Conservation (phyloP, 2,329 filamentous ascomycete species). For the Drechmeria coniospora region DNA sequence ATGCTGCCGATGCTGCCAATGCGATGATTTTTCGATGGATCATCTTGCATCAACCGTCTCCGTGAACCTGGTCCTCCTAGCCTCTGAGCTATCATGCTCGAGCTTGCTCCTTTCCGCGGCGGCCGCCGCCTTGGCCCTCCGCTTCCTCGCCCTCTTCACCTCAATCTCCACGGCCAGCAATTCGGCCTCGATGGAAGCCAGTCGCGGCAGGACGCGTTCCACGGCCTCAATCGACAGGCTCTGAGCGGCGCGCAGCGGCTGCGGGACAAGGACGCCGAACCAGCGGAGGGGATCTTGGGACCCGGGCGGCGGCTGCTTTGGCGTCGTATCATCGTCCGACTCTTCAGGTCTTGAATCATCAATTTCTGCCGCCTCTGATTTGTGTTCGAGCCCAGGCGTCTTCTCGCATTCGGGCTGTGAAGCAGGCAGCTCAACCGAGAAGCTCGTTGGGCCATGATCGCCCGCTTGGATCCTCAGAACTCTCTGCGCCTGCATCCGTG, state of each 20-base stretch:
- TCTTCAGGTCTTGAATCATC: neutral
- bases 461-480: constrained; percentile 17
- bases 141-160: constrained; percentile 46
- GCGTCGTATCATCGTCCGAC: neutral
- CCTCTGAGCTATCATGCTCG: neutral
- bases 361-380: neutral
- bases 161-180: constrained; percentile 54
- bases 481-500: constrained; percentile 50
- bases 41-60: too few relatives aligned
- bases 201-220: constrained; percentile 37
- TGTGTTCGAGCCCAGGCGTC: neutral
- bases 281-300: constrained; percentile 32
- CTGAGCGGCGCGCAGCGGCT: constrained; percentile 42
- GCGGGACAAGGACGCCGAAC: constrained; percentile 40
- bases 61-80: neutral
- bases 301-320: neutral
- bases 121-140: constrained; percentile 30
- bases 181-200: constrained; percentile 41
- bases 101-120: constrained; percentile 12
- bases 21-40: too few relatives aligned
- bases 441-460: constrained; percentile 6
- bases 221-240: constrained; percentile 38
- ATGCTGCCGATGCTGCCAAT: too few relatives aligned
- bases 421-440: constrained; percentile 4
- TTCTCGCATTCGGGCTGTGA: constrained; percentile 1